Conservation (phyloP, 2,329 filamentous ascomycete genomes). For the Diaporthe capsici region DNA sequence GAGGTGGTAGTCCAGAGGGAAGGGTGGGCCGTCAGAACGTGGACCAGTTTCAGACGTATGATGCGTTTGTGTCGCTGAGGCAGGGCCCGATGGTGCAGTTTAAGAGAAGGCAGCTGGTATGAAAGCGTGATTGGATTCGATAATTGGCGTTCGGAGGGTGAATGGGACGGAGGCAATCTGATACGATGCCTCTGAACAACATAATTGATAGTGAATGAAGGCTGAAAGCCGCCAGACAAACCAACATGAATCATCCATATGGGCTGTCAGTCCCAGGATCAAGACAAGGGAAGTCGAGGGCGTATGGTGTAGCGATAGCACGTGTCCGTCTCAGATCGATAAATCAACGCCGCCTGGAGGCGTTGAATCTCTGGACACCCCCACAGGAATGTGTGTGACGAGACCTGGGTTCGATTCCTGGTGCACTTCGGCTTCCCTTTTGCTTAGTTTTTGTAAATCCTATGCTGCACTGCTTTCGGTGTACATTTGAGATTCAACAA, state of each 20-base stretch:
- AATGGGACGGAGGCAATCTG: background rate
- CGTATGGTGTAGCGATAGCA: background rate
- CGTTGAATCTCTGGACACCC: too few relatives aligned
- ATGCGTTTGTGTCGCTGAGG: conserved; percentile 34
- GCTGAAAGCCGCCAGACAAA: background rate
- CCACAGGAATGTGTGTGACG: background rate
- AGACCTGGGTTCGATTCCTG: background rate
- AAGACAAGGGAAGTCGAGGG: background rate
- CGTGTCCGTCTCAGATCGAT: background rate
- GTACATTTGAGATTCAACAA: too few relatives aligned
- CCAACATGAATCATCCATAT: background rate
- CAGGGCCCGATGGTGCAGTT: conserved; percentile 38
- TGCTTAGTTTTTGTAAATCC: background rate
- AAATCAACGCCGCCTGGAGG: too few relatives aligned
- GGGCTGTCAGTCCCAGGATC: background rate
- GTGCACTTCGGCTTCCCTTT: background rate
- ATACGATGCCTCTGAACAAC: background rate
- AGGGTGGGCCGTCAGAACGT: conserved; percentile 24
- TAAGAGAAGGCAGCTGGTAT: background rate
- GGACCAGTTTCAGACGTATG: conserved; percentile 39
- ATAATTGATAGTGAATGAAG: background rate
- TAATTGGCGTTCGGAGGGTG: too few relatives aligned
- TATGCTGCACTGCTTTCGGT: background rate
- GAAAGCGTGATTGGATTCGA: background rate
- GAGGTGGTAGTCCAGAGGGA: background rate